A percentile compares a stretch with the other conserved stretches of the same genome.
These are phyloP conservation scores for Xylariaceae sp. DNA, from an alignment of 2,329 filamentous ascomycete species.

Conservation along the genomic window DNA sequence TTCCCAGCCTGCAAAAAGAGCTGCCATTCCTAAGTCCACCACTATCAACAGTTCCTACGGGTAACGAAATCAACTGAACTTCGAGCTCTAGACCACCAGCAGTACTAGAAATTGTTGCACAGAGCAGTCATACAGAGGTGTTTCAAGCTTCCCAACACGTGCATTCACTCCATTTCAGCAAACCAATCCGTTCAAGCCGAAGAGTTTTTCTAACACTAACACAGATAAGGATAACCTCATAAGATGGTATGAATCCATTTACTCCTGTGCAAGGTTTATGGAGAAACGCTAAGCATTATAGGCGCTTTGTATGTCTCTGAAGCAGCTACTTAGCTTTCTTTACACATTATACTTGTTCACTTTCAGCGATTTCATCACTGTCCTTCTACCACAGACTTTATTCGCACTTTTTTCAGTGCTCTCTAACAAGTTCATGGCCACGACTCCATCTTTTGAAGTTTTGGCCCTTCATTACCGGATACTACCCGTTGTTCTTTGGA, in stretches of 20 bases:
- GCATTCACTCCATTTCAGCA: too few relatives aligned
- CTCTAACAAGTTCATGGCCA: conserved; percentile 3
- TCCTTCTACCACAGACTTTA: conserved; percentile 15
- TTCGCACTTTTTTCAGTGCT: conserved; percentile 13
- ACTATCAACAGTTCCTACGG: neutral
- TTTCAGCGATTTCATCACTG: conserved; percentile 12
- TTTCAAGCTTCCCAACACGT: too few relatives aligned
- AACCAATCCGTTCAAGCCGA: neutral
- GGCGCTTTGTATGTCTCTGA: neutral
- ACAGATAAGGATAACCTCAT: neutral
- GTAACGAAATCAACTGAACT: too few relatives aligned
- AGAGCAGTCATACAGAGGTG: too few relatives aligned
- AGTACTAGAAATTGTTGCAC: neutral
- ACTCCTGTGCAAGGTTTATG: neutral
- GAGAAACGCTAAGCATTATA: neutral
- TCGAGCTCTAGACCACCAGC: too few relatives aligned
- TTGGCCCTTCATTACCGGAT: conserved; percentile 5
- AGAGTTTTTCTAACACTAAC: neutral
- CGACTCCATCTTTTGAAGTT: neutral
- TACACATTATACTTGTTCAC: conserved; percentile 18
- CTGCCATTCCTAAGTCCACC: neutral
- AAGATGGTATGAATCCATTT: neutral
- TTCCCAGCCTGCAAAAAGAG: neutral
- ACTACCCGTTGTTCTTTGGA: conserved; percentile 1
- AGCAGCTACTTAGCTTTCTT: conserved; percentile 5